A percentile compares a stretch with the other conserved stretches of the same genome.
Conservation (phyloP, 768 basidiomycete genomes). For the Suillus occidentalis region DNA sequence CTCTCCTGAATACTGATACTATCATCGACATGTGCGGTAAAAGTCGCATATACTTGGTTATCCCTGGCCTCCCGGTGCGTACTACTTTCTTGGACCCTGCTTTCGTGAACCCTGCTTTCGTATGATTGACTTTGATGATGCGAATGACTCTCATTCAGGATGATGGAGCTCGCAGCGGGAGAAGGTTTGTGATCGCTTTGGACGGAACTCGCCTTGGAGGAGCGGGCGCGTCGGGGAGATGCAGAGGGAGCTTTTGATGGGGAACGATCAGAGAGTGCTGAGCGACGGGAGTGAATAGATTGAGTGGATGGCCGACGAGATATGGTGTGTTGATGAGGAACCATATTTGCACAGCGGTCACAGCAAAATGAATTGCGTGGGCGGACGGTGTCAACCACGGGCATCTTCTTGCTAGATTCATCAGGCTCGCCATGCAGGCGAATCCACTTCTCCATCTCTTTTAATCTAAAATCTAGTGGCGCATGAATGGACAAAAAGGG, state of each 20-base stretch:
- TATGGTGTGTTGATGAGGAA: constrained; percentile 32
- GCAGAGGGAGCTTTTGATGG: constrained; percentile 10
- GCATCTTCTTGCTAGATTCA: constrained; percentile 20
- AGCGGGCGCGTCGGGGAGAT: constrained; percentile 21
- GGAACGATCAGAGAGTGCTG: constrained; percentile 19
- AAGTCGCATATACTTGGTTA: not conserved
- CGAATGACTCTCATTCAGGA: constrained; percentile 13
- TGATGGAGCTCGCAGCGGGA: constrained; percentile 14
- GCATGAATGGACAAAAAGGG: constrained; percentile 69
- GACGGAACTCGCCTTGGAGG: constrained; percentile 11
- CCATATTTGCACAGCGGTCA: constrained; percentile 34
- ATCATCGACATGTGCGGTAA: constrained; percentile 6
- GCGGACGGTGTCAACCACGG: constrained; percentile 19
- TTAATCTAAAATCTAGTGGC: constrained; percentile 69
- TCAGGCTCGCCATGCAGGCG: constrained; percentile 42
- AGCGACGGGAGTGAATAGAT: constrained; percentile 24
- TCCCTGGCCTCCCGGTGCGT: not conserved
- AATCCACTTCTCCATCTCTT: constrained; percentile 82
- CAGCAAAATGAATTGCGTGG: constrained; percentile 34
- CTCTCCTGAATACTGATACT: constrained; percentile 19
- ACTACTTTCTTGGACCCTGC: constrained; percentile 20
- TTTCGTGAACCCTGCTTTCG: constrained; percentile 15
- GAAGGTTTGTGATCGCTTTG: constrained; percentile 11
- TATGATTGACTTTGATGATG: constrained; percentile 15
- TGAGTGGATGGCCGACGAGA: constrained; percentile 30